phyloP scores from a whole-genome alignment of 208 protist genomes.

The Polymyxa betae region DNA sequence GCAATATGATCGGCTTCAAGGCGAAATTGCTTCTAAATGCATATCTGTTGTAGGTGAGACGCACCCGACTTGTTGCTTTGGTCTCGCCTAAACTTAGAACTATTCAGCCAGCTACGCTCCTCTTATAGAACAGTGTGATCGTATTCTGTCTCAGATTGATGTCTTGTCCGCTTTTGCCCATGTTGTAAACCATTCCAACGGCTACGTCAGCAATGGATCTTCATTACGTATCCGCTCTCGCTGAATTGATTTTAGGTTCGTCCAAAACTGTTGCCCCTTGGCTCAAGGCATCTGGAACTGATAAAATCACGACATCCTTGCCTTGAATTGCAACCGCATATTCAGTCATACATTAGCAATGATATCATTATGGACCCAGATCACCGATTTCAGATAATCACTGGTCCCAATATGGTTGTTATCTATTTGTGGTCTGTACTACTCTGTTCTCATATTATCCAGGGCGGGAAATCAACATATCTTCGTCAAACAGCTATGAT shows the following conservation, averaged over 20 bases:
- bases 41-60: slow-evolving; percentile 29
- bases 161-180: slow-evolving; percentile 79
- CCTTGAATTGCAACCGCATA: slow-evolving; percentile 77
- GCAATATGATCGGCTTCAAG: slow-evolving; percentile 1
- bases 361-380: slow-evolving; percentile 69
- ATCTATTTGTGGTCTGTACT: background rate
- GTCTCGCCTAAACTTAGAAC: background rate
- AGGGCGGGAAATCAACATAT: slow-evolving; percentile 96
- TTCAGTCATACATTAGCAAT: slow-evolving; percentile 82
- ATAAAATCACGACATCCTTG: slow-evolving; percentile 78
- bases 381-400: slow-evolving; percentile 78
- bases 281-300: slow-evolving; percentile 63
- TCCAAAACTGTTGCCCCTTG: slow-evolving; percentile 65
- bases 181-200: slow-evolving; percentile 79
- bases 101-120: slow-evolving; percentile 81
- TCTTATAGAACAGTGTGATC: slow-evolving; percentile 87
- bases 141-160: slow-evolving; percentile 89
- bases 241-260: background rate
- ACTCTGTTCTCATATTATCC: background rate
- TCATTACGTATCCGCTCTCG: background rate
- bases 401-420: slow-evolving; percentile 86
- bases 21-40: background rate
- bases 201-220: slow-evolving; percentile 80
- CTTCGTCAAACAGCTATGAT: slow-evolving; percentile 91
- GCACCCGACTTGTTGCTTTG: background rate